Evolutionary conservation across 176 grass and related monocot genomes (phyloP).

Genomic region (Cenchrus purpureus): DNA sequence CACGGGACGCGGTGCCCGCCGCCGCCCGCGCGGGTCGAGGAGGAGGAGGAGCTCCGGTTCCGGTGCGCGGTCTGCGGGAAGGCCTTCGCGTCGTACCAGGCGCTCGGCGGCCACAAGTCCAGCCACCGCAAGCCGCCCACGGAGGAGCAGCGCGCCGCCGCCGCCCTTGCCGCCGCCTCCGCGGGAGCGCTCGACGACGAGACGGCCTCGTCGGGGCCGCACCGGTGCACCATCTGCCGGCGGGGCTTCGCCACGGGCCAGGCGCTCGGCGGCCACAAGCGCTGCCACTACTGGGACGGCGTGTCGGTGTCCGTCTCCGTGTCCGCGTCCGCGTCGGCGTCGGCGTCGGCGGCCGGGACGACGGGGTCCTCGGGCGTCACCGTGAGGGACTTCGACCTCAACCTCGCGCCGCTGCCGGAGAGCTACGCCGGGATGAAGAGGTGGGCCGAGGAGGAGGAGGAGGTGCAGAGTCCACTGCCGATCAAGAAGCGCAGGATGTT

Average conservation of each 20-base stretch:
- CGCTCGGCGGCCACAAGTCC: constrained; percentile 89
- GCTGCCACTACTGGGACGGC: constrained; percentile 80
- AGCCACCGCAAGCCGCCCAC: constrained; percentile 69
- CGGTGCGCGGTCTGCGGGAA: constrained; percentile 75
- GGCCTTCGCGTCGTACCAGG: constrained; percentile 80
- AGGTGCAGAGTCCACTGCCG: constrained; percentile 71
- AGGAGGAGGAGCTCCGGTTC: constrained; percentile 51
- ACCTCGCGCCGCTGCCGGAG: constrained; percentile 57
- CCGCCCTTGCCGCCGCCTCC: not conserved
- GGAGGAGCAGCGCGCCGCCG: not conserved
- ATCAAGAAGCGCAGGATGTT: constrained; percentile 52
- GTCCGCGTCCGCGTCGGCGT: constrained; percentile 10
- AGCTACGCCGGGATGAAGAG: constrained; percentile 33
- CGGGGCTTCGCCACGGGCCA: constrained; percentile 74
- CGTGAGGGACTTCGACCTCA: constrained; percentile 78
- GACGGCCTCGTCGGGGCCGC: constrained; percentile 30
- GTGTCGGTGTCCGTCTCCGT: constrained; percentile 37
- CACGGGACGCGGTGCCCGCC: not conserved
- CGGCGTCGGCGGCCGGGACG: not conserved
- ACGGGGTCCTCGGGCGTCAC: constrained; percentile 40
- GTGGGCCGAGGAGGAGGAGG: constrained; percentile 67
- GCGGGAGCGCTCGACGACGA: not conserved
- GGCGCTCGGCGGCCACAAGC: constrained; percentile 91
- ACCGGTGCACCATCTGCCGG: constrained; percentile 73
- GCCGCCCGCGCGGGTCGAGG: not conserved